Percentiles rank a stretch among this genome's conserved stretches.
Evolutionary conservation across 352 stramenopile genomes (phyloP).

Genomic region (Elongisporangium senticosum): DNA sequence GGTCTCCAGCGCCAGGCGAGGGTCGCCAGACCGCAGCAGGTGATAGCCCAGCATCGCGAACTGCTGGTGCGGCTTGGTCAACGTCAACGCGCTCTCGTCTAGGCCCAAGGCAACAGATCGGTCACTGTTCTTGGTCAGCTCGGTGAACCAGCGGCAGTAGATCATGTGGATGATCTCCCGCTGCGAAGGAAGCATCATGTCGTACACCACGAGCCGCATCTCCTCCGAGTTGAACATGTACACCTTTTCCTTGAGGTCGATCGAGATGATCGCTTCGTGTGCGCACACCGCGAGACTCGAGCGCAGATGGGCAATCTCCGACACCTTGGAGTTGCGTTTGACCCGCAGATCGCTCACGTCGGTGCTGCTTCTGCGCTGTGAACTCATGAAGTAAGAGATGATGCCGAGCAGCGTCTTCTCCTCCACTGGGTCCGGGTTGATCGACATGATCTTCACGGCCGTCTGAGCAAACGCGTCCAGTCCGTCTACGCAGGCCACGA

Average conservation of each 20-base stretch:
- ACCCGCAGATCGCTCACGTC: constrained; percentile 22
- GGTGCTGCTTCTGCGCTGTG: constrained; percentile 25
- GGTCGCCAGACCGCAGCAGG: constrained; percentile 44
- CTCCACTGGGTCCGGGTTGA: constrained; percentile 57
- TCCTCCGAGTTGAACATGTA: constrained; percentile 69
- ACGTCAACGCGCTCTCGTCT: not conserved
- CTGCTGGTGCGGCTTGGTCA: constrained; percentile 31
- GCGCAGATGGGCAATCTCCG: constrained; percentile 45
- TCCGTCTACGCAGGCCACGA: constrained; percentile 61
- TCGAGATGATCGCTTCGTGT: constrained; percentile 36
- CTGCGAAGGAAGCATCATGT: constrained; percentile 50
- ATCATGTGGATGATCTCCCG: constrained; percentile 54
- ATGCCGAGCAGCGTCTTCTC: constrained; percentile 54
- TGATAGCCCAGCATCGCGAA: constrained; percentile 66
- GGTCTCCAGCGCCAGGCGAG: constrained; percentile 46
- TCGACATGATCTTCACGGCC: constrained; percentile 60
- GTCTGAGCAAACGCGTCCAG: constrained; percentile 52
- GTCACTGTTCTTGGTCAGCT: not conserved
- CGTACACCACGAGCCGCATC: constrained; percentile 37
- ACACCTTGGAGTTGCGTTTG: constrained; percentile 32
- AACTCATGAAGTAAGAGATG: constrained; percentile 31
- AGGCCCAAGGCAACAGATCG: not conserved
- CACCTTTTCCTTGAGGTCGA: constrained; percentile 46
- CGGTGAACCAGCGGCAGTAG: constrained; percentile 16
- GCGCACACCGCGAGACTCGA: constrained; percentile 54